phyloP scores from a whole-genome alignment of 331 rosid species.

The Phaseolus coccineus region DNA sequence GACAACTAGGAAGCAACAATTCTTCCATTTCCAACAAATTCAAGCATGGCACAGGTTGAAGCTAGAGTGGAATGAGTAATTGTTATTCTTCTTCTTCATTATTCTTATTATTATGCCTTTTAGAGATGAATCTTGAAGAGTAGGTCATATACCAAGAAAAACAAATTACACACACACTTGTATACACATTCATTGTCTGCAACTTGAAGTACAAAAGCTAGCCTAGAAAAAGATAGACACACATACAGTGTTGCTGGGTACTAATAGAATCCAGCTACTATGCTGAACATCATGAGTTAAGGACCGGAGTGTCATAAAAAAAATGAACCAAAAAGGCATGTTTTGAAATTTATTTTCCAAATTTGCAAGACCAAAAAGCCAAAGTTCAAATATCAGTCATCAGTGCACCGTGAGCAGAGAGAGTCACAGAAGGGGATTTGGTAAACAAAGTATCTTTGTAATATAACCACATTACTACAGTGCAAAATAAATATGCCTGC shows the following conservation, averaged over 20 bases:
- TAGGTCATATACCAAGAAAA: neutral
- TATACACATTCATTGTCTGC: neutral
- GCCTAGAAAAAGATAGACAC: neutral
- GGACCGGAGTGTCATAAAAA: neutral
- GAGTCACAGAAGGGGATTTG: neutral
- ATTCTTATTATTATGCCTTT: neutral
- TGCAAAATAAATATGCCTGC: no score
- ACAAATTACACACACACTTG: neutral
- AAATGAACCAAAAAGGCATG: neutral
- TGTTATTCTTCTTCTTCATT: neutral
- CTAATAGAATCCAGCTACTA: neutral
- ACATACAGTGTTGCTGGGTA: neutral
- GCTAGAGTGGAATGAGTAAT: neutral
- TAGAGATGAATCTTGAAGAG: neutral
- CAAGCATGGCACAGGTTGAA: no score
- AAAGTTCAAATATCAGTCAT: neutral
- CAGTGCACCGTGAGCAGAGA: neutral
- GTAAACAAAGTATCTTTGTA: neutral
- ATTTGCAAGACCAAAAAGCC: neutral
- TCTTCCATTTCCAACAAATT: no score
- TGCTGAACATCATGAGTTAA: neutral
- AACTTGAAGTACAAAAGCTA: conserved; percentile 5
- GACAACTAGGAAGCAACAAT: no score
- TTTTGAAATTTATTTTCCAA: neutral
- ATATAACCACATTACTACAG: neutral